These are phyloP conservation scores for Pholiota molesta DNA, from an alignment of 768 basidiomycete species.

Conservation along the genomic window DNA sequence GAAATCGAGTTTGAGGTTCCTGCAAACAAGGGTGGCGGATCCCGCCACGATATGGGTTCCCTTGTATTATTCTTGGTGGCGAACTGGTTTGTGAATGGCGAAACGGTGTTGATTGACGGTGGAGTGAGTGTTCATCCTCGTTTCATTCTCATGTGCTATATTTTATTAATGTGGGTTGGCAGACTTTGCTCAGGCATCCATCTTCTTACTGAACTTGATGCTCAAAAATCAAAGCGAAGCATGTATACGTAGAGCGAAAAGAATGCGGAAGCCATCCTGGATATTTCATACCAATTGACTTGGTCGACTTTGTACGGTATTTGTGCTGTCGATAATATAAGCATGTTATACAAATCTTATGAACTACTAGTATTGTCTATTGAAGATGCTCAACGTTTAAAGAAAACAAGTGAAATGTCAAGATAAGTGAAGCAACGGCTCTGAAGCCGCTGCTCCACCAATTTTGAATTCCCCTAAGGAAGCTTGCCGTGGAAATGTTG, in stretches of 20 bases:
- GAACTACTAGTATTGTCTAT: not conserved
- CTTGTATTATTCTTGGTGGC: conserved; percentile 10
- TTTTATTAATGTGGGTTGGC: not conserved
- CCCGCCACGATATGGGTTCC: conserved; percentile 10
- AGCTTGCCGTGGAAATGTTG: too few species aligned
- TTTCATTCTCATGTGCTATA: not conserved
- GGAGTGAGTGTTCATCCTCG: conserved; percentile 1
- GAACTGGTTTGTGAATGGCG: conserved; percentile 12
- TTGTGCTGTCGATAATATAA: not conserved
- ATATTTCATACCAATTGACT: not conserved
- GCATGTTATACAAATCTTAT: not conserved
- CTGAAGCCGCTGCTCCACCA: too few species aligned
- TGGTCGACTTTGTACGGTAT: not conserved
- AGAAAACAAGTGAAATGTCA: not conserved
- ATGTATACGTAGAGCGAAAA: too few species aligned
- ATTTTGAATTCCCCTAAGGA: too few species aligned
- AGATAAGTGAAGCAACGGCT: too few species aligned
- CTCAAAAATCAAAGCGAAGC: too few species aligned
- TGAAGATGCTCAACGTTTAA: not conserved
- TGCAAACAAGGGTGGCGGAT: not conserved
- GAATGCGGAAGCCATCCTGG: too few species aligned
- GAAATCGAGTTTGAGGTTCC: conserved; percentile 3
- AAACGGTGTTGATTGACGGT: conserved; percentile 11
- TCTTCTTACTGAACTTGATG: not conserved
- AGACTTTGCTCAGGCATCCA: conserved; percentile 6